A percentile compares a stretch with the other conserved stretches of the same genome.
These are phyloP conservation scores for Globisporangium polare DNA, from an alignment of 352 stramenopile species.

Conservation along the genomic window DNA sequence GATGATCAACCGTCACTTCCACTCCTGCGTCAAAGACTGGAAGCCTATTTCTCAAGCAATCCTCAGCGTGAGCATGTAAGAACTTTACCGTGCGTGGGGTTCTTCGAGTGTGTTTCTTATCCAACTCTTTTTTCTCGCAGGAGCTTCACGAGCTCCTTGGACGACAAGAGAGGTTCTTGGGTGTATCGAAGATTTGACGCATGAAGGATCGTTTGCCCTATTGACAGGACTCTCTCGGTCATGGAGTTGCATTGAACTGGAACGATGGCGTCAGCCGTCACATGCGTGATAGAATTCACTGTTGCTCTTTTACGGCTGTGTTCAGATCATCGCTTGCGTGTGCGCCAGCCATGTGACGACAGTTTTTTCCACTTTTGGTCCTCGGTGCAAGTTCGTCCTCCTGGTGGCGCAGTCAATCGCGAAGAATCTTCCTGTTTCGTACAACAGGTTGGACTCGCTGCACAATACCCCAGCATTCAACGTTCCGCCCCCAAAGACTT, in stretches of 20 bases:
- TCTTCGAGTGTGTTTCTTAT: conserved; percentile 2
- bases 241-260: conserved; percentile 3
- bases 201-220: neutral
- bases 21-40: conserved; percentile 36
- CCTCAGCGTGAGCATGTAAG: conserved; percentile 42
- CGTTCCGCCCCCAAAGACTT: neutral
- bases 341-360: neutral
- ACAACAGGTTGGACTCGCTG: neutral
- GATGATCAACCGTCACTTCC: conserved; percentile 55
- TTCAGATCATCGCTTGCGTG: neutral
- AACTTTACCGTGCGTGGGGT: neutral
- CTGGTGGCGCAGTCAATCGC: neutral
- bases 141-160: conserved; percentile 48
- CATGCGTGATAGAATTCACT: neutral
- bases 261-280: conserved; percentile 1
- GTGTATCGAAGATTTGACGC: conserved; percentile 33
- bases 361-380: conserved; percentile 2
- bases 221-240: neutral
- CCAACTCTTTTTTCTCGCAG: conserved; percentile 26
- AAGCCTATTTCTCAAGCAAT: conserved; percentile 49
- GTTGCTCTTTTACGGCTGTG: neutral
- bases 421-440: neutral
- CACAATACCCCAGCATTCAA: neutral
- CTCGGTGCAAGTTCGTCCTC: neutral
- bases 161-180: conserved; percentile 51